These are phyloP conservation scores for Syzygium jambos DNA, from an alignment of 345 rosid species.

Conservation along the genomic window DNA sequence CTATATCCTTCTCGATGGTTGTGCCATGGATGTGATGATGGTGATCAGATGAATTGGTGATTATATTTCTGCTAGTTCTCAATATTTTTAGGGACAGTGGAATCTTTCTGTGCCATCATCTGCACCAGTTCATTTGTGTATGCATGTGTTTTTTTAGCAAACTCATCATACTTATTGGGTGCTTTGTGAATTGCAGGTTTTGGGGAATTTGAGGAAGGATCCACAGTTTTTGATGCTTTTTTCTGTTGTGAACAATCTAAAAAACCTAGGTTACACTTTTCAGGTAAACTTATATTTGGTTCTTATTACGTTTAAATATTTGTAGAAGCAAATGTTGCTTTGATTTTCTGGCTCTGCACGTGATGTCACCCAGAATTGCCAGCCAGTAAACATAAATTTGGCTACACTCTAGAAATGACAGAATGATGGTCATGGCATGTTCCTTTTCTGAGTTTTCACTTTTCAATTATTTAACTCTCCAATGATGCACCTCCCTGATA, in stretches of 20 bases:
- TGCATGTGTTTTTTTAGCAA: background rate
- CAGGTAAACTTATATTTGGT: slow-evolving; percentile 36
- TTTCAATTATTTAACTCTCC: slow-evolving; percentile 20
- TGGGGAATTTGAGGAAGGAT: slow-evolving; percentile 69
- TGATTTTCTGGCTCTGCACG: background rate
- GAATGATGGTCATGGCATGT: background rate
- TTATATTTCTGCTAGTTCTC: background rate
- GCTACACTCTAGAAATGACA: background rate
- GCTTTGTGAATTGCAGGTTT: slow-evolving; percentile 42
- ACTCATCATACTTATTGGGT: slow-evolving; percentile 6
- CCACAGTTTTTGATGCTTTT: slow-evolving; percentile 65
- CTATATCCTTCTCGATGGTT: background rate
- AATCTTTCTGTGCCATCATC: background rate
- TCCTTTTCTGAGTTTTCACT: background rate
- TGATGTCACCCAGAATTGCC: background rate
- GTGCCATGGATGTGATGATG: background rate
- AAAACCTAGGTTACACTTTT: slow-evolving; percentile 66
- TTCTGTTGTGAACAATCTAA: slow-evolving; percentile 73
- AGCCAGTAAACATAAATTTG: background rate
- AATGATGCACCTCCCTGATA: slow-evolving; percentile 7
- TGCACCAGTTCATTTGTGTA: background rate
- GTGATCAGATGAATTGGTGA: background rate
- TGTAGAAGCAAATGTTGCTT: background rate
- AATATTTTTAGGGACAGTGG: background rate
- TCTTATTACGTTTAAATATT: background rate